phyloP scores from a whole-genome alignment of 345 rosid species.

The Eucalyptus grandis region DNA sequence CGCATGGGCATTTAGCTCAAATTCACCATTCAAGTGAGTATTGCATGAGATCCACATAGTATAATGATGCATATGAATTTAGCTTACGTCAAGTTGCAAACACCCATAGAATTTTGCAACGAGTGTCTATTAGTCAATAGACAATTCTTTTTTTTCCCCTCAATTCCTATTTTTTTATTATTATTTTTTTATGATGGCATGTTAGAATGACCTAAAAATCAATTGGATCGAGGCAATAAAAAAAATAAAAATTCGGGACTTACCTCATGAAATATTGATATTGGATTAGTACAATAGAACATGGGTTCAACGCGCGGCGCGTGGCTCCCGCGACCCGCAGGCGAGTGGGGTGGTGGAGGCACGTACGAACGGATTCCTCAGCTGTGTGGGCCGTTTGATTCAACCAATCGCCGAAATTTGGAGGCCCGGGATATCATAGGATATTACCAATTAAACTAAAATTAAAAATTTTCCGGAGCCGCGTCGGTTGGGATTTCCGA shows the following conservation, averaged over 20 bases:
- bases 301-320: not conserved
- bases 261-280: not conserved
- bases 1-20: fast-evolving
- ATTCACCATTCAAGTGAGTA: not conserved
- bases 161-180: not conserved
- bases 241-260: not conserved
- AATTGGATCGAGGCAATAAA: not conserved
- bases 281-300: not conserved
- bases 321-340: not conserved
- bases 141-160: not conserved
- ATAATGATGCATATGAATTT: not conserved
- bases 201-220: not conserved
- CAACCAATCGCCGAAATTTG: not conserved
- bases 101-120: not conserved
- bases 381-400: not conserved
- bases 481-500: not conserved
- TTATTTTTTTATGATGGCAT: not conserved
- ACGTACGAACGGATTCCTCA: not conserved
- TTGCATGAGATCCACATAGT: not conserved
- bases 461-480: not conserved
- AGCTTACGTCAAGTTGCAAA: not conserved
- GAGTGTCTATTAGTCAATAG: not conserved
- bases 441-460: not conserved
- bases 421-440: not conserved
- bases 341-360: not conserved